These are phyloP conservation scores for Boletus insuetus DNA, from an alignment of 768 basidiomycete species.

Conservation along the genomic window DNA sequence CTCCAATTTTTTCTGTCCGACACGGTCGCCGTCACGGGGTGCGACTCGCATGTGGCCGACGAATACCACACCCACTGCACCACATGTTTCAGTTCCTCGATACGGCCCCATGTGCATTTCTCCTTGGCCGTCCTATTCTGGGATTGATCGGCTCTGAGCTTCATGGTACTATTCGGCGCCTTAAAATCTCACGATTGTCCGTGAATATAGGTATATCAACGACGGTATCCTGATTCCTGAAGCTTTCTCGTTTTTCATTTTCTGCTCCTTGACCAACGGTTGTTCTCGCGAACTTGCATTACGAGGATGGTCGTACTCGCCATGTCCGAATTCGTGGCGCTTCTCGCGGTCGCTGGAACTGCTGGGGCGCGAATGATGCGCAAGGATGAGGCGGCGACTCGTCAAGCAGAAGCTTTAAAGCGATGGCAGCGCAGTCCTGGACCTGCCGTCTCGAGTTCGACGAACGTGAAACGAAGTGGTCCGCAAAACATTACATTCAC, in stretches of 20 bases:
- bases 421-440: conserved; percentile 28
- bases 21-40: too few relatives aligned
- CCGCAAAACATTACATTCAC: conserved; percentile 70
- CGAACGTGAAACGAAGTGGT: conserved; percentile 6
- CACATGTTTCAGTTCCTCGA: neutral
- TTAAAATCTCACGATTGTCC: neutral
- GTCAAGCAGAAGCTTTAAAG: conserved; percentile 48
- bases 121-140: neutral
- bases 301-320: conserved; percentile 14
- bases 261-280: neutral
- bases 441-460: neutral
- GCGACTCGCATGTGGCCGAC: too few relatives aligned
- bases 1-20: too few relatives aligned
- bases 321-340: neutral
- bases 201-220: neutral
- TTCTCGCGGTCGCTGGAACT: conserved; percentile 9
- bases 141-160: neutral
- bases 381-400: conserved; percentile 43
- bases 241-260: neutral
- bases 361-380: conserved; percentile 21
- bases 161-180: neutral
- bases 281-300: neutral
- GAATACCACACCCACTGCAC: too few relatives aligned
- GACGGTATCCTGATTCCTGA: too few relatives aligned
- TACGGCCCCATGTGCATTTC: neutral